Base-by-base conservation (phyloP, 176 grass and related monocot species). In the Oropetium thomaeum region DNA sequence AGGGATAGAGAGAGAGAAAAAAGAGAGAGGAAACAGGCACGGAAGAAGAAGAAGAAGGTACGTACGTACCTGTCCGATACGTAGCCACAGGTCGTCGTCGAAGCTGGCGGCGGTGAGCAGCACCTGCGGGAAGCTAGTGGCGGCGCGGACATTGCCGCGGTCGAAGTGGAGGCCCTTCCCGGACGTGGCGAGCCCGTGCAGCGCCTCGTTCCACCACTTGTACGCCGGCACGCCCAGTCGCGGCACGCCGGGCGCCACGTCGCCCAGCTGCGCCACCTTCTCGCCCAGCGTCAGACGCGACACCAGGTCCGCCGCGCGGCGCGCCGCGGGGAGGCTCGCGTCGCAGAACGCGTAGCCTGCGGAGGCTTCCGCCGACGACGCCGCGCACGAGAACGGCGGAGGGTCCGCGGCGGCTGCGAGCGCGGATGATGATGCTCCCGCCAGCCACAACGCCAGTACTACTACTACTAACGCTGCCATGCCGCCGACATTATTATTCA, bases 51-150 rank as follows among this genome's bases (percentile, higher is more conserved):
- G n/a, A n/a, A n/a, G n/a, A n/a, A n/a, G n/a, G 15, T 49, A 19
- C 17, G 17, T 49, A 10, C 57, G 9, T 72, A 93, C 93, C 90
- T 90, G 83, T 27, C 87, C 90, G 63, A 97, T 97, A 59, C 83
- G 75, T 76, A 89, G 69, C 85, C 86, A 97, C 39, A 93, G 82
- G 32, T 74, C 40, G 31, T 86, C 69, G 84, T 97, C 83, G 83
- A 97, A 97, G 26, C 87, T 53, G 13, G 93, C 93, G 16, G 85
- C 85, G 4, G 93, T 82, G 76, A 84, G 73, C 28, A 92, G 89
- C 35, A 97, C 90, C 73, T 86, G 82, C 4, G 93, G 90, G 79
- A 97, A 97, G 83, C 90, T 90, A 32, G 93, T 97, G 43, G 88
- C 85, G 9, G 59, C 35, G 32, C 65, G 83, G 16, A 71, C 77